Percentiles rank a stretch among this genome's conserved stretches.
Evolutionary conservation across 345 rosid species (phyloP).

Genomic region (Pugionium cornutum): DNA sequence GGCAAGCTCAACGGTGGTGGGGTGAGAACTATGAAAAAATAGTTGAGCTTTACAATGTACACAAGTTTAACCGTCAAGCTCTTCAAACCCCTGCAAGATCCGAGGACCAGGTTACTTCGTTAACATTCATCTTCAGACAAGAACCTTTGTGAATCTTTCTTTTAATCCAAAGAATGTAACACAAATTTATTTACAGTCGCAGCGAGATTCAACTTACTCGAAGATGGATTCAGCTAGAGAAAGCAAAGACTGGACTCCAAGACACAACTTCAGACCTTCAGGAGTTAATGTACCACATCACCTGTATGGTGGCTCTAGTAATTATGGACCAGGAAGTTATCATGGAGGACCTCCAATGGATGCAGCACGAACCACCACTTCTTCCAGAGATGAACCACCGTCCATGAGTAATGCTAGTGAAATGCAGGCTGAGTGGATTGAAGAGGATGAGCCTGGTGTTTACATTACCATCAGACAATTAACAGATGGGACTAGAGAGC

Average conservation of each 20-base stretch:
- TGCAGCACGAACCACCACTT: conserved; percentile 74
- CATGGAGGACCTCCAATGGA: conserved; percentile 59
- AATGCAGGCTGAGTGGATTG: conserved; percentile 88
- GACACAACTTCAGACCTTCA: conserved; percentile 60
- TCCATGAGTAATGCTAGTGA: conserved; percentile 93
- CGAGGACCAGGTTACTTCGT: conserved; percentile 55
- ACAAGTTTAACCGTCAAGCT: conserved; percentile 92
- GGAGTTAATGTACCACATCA: conserved; percentile 44
- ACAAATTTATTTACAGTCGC: conserved; percentile 32
- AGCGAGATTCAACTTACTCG: conserved; percentile 80
- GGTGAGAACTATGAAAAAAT: conserved; percentile 91
- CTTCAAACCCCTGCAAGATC: conserved; percentile 89
- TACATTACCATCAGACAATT: conserved; percentile 90
- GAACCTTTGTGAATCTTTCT: background rate
- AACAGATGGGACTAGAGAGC: conserved; percentile 88
- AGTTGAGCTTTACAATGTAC: conserved; percentile 97
- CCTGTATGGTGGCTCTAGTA: conserved; percentile 55
- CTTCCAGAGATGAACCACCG: conserved; percentile 90
- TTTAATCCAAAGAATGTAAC: background rate
- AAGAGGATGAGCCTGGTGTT: conserved; percentile 91
- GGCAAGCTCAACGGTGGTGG: conserved; percentile 99
- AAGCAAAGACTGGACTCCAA: conserved; percentile 70
- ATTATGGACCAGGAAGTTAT: conserved; percentile 51
- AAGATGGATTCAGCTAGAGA: conserved; percentile 76
- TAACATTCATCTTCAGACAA: background rate